Base-by-base conservation (phyloP, 257 asterid genomes). In the Solanum lignicaule region DNA sequence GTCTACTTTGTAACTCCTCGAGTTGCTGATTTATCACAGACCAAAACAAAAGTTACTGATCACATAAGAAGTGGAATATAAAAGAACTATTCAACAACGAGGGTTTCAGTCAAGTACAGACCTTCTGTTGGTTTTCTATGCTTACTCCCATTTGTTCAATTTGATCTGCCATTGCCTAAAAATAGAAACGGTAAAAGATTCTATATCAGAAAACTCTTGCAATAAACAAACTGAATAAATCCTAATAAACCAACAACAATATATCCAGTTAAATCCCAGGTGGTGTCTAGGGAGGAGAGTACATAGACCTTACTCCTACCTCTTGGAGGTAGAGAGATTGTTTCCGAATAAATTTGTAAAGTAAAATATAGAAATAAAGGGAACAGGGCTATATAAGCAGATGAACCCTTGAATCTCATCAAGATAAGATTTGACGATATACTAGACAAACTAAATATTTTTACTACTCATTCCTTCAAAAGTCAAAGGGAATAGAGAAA, bases 101-200 rank as follows among this genome's bases (percentile, higher is more conserved):
- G 71, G 8, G 18, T 82, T 29, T 81, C 86, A 5, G 20, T 10
- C 69, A 72, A 6, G 41, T 65, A 43, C 86, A 82, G 79, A 90
- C 98, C 96, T 96, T 96, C 90, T 91, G 96, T 72, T 93, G 89
- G 89, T 91, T 95, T 89, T 96, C 99, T 36, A 94, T 90, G 48
- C 94, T 91, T 74, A 92, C 76, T 71, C 96, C 95, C 98, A 94
- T 91, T 89, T 94, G 96, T 90, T 95, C 99, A 88, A 95, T 93
- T 89, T 94, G 98, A 88, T 96, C 99, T n/a, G 95, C 93, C 99
- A 96, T 96, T 62, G 95, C 95, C 99, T 96, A 85, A 41, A 87
- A 89, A 31, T n/a, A 93, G 83, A 41, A 60, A 21, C 10, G 23
- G 31, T 12, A 66, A 83, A 66, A 46, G 69, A 33, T 38, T n/a